Evolutionary conservation across 23 red algal species (phyloP), one percentile per base, ranked within the genome.

Genomic region (Cyanidiococcus yangmingshanensis): DNA sequence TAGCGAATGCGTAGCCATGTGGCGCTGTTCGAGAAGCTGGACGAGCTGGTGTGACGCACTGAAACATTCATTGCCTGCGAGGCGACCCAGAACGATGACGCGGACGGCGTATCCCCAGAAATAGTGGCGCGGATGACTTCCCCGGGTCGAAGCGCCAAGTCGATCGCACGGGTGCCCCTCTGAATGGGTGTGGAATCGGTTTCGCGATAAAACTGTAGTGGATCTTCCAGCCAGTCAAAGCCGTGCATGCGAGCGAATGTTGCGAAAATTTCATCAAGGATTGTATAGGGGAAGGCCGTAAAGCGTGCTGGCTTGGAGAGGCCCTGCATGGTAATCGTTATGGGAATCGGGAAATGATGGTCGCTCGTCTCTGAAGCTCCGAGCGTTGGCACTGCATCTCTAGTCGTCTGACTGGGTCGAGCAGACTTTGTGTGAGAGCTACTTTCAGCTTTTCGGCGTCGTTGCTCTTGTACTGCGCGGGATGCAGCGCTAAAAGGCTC

Each of bases 1-100:
- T 71, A 35, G 63, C 63, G 63, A 35, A 71, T 71, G 12, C 63
- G 63, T 29, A 71, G 63, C n/a, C 21, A 71, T 71, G 21, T 35
- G 7, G 27, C 32, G 3, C 16, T 35, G 7, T 30, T 7, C 63
- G 63, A 7, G n/a, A n/a, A n/a, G n/a, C n/a, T n/a, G 12, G 63
- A 35, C 12, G 63, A 7, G 3, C 16, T 71, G 12, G 63, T 71
- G 63, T 30, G 63, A 2, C 21, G 63, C 63, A 29, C 12, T 7
- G 63, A 32, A 54, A 21, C 45, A 54, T 54, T 54, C 45, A 54
- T 21, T 21, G 45, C 45, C 7, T 7, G 7, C 7, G 45, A 54
- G 45, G 45, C 45, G 45, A 15, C 21, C 45, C 45, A 21, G 7
- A 15, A 21, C 12, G 21, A 15, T 7, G 45, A 21, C 7, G 45